A percentile compares a stretch with the other conserved stretches of the same genome.
Conservation (phyloP, 176 grass and related monocot genomes). For the sorghum (Sorghum bicolor) region Sorghum_bicolor_NCBIv3 NC_012870.2:18785001-18785500, state of each 20-base stretch:
- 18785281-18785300: constrained; percentile 81
- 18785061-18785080: neutral
- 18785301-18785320: constrained; percentile 37
- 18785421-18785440: constrained; percentile 96
- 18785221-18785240: too few relatives aligned
- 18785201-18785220: neutral
- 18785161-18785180: neutral
- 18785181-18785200: neutral
- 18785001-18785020: too few relatives aligned
- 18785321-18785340: neutral
- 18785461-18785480: constrained; percentile 69
- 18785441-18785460: constrained; percentile 65
- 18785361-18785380: neutral
- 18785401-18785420: constrained; percentile 58
- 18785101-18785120: neutral
- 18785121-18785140: neutral
- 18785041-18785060: neutral
- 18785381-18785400: constrained; percentile 77
- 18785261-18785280: constrained; percentile 54
- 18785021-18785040: neutral
- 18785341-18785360: neutral
- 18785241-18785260: too few relatives aligned
- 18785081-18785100: neutral
- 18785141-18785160: neutral
- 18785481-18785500: constrained; percentile 82